Conservation (phyloP, 139 green algal genomes). For the Closterium sp. region DNA sequence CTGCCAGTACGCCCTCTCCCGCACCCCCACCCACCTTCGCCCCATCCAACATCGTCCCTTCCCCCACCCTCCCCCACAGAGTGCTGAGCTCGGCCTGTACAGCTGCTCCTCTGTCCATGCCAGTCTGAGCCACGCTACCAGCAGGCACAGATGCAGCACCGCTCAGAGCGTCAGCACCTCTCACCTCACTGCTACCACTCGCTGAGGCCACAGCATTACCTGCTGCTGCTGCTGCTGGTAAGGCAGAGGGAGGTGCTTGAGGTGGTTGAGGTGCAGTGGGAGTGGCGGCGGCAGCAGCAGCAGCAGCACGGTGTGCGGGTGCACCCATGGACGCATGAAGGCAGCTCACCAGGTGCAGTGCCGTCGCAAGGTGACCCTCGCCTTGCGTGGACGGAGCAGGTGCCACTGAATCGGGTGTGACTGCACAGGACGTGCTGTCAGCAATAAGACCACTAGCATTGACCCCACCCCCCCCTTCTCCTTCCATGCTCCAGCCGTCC, state of each 20-base stretch:
- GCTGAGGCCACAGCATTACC: neutral
- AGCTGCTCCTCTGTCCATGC: neutral
- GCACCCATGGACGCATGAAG: neutral
- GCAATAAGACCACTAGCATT: no score
- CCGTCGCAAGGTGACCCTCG: neutral
- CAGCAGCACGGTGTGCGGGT: neutral
- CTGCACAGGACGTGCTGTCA: neutral
- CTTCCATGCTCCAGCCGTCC: neutral
- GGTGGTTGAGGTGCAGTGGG: no score
- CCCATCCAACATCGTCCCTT: neutral
- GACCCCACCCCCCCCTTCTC: neutral
- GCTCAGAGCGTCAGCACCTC: neutral
- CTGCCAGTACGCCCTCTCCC: neutral
- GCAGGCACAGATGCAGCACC: neutral
- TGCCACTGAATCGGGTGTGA: neutral
- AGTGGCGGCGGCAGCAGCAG: no score
- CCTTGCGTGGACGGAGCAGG: neutral
- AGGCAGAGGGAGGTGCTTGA: no score
- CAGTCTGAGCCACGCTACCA: neutral
- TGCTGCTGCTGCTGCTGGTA: no score
- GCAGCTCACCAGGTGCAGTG: neutral
- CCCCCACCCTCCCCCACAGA: neutral
- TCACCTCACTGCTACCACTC: no score
- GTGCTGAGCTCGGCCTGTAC: neutral
- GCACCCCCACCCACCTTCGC: neutral